Evolutionary conservation across 352 stramenopile species (phyloP).

Genomic region (Phytophthora fragariaefolia): DNA sequence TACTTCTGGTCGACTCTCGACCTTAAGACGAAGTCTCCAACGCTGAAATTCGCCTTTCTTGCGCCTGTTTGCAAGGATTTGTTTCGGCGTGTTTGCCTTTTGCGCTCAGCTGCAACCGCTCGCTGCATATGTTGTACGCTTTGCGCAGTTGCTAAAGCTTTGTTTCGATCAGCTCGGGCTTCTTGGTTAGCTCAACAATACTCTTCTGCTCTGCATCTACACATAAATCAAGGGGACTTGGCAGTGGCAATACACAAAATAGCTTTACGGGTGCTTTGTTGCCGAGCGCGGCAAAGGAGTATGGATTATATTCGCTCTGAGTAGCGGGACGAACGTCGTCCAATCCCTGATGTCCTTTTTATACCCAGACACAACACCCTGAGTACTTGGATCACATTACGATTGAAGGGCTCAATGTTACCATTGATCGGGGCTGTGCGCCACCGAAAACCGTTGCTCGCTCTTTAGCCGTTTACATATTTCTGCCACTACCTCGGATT

Average conservation of each 20-base stretch:
- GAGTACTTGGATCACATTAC: too few species aligned
- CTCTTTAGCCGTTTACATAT: too few species aligned
- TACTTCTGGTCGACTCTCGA: constrained; percentile 34
- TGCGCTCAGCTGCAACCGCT: too few species aligned
- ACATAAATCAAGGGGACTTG: not conserved
- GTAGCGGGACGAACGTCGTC: constrained; percentile 20
- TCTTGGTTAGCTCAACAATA: constrained; percentile 2
- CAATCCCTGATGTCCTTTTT: constrained; percentile 15
- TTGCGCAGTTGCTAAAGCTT: constrained; percentile 7
- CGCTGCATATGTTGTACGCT: constrained; percentile 16
- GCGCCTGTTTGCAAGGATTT: constrained; percentile 8
- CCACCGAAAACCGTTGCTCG: too few species aligned
- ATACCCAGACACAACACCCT: too few species aligned
- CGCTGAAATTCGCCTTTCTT: constrained; percentile 23
- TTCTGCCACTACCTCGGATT: too few species aligned
- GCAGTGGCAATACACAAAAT: constrained; percentile 19
- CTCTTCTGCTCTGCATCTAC: not conserved
- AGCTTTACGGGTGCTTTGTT: constrained; percentile 27
- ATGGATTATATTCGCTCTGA: constrained; percentile 39
- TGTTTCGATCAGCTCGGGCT: not conserved
- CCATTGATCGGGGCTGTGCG: too few species aligned
- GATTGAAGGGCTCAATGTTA: too few species aligned
- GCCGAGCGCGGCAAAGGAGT: constrained; percentile 18
- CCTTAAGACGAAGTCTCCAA: constrained; percentile 37
- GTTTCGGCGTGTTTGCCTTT: too few species aligned